Evolutionary conservation across 2,329 filamentous ascomycete genomes (phyloP).

Genomic region (Lachnellula willkommii): DNA sequence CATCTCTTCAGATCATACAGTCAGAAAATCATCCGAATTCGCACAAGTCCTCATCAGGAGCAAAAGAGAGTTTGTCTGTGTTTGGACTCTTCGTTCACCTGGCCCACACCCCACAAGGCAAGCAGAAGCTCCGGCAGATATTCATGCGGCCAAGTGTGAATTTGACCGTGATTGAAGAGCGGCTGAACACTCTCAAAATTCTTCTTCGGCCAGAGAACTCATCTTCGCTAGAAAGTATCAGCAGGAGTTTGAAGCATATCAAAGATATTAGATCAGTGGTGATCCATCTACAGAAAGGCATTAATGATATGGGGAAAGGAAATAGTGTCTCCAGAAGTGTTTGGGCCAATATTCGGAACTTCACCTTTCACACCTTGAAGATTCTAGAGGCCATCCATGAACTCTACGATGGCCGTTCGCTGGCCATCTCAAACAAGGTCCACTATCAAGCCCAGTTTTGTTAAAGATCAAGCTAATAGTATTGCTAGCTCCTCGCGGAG

Average conservation of each 20-base stretch:
- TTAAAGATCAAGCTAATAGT: background rate
- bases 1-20: constrained; percentile 78
- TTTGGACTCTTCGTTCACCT: constrained; percentile 77
- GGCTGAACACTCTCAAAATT: constrained; percentile 63
- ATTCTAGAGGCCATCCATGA: constrained; percentile 60
- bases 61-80: constrained; percentile 77
- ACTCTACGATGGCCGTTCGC: constrained; percentile 46
- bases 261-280: constrained; percentile 70
- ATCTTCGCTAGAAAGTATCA: constrained; percentile 48
- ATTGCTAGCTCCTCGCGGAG: constrained; percentile 48
- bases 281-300: constrained; percentile 69
- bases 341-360: constrained; percentile 69
- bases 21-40: constrained; percentile 78
- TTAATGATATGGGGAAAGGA: constrained; percentile 44
- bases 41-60: constrained; percentile 61
- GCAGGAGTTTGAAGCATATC: constrained; percentile 60
- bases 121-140: constrained; percentile 64
- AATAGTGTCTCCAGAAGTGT: constrained; percentile 55
- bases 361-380: constrained; percentile 65
- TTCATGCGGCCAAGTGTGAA: constrained; percentile 76
- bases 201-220: constrained; percentile 66
- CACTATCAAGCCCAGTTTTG: constrained; percentile 5
- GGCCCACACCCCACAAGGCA: constrained; percentile 75
- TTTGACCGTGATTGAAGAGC: constrained; percentile 59
- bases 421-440: constrained; percentile 52